Evolutionary conservation across 2,329 filamentous ascomycete genomes (phyloP).

Genomic region (Aspergillus novoparasiticus): DNA sequence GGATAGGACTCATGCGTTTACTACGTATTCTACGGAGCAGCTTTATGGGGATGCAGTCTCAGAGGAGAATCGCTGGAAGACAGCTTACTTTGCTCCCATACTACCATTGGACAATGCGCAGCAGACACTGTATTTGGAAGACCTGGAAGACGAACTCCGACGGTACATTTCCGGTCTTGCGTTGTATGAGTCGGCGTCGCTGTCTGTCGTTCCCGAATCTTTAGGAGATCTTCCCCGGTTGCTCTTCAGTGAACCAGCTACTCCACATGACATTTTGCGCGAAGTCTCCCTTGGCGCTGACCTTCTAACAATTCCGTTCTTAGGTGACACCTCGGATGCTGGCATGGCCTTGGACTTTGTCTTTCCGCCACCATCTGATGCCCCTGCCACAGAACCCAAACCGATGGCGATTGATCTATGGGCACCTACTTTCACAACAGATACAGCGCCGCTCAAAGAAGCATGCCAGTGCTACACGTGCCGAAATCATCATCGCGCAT

Average conservation of each 20-base stretch:
- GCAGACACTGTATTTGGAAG: slow-evolving; percentile 79
- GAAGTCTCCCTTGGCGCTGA: slow-evolving; percentile 79
- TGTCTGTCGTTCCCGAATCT: slow-evolving; percentile 65
- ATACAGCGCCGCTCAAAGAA: slow-evolving; percentile 62
- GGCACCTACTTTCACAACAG: slow-evolving; percentile 61
- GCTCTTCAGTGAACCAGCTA: slow-evolving; percentile 68
- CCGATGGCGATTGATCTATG: slow-evolving; percentile 80
- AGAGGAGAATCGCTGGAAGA: slow-evolving; percentile 26
- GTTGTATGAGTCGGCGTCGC: slow-evolving; percentile 72
- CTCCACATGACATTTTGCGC: slow-evolving; percentile 75
- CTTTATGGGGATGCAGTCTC: slow-evolving; percentile 39
- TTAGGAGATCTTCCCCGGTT: slow-evolving; percentile 70
- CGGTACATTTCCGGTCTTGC: slow-evolving; percentile 68
- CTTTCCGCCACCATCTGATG: slow-evolving; percentile 58
- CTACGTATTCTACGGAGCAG: slow-evolving; percentile 65
- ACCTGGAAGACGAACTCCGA: slow-evolving; percentile 66
- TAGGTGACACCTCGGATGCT: slow-evolving; percentile 74
- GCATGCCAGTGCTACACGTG: slow-evolving; percentile 83
- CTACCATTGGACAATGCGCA: slow-evolving; percentile 73
- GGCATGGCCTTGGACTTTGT: slow-evolving; percentile 81
- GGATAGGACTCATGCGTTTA: slow-evolving; percentile 82
- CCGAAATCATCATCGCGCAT: slow-evolving; percentile 80
- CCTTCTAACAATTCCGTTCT: slow-evolving; percentile 74
- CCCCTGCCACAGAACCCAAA: slow-evolving; percentile 24
- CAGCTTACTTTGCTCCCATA: slow-evolving; percentile 66